A percentile compares a stretch with the other conserved stretches of the same genome.
Evolutionary conservation across 768 basidiomycete species (phyloP).

Genomic region (Lactarius hengduanensis): DNA sequence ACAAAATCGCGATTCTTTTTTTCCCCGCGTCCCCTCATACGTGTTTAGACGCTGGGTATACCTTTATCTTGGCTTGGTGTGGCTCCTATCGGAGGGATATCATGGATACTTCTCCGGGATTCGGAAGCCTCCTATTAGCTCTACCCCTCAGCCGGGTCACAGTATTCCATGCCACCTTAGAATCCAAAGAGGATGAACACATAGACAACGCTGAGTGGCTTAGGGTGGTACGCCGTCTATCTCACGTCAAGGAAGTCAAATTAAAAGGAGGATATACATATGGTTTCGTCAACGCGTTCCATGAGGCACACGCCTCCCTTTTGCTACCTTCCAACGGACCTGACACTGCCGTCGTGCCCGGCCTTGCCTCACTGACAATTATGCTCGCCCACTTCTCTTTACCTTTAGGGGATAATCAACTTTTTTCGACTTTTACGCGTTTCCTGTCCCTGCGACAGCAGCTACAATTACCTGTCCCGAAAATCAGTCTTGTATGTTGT

Average conservation of each 20-base stretch:
- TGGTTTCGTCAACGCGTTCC: constrained; percentile 10
- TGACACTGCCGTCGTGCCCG: constrained; percentile 1
- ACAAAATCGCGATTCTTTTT: background rate
- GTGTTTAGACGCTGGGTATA: background rate
- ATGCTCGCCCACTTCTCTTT: constrained; percentile 19
- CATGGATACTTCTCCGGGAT: constrained; percentile 5
- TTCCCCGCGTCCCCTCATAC: background rate
- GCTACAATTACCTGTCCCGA: background rate
- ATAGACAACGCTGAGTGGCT: constrained; percentile 9
- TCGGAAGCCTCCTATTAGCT: constrained; percentile 12
- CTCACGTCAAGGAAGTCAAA: constrained; percentile 2
- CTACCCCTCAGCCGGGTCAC: constrained; percentile 5
- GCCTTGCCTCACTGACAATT: constrained; percentile 6
- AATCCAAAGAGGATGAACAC: background rate
- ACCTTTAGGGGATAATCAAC: constrained; percentile 17
- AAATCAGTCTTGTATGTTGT: constrained; percentile 8
- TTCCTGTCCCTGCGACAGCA: constrained; percentile 10
- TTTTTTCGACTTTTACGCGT: constrained; percentile 16
- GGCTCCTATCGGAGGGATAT: background rate
- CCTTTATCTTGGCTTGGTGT: background rate
- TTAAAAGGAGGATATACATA: constrained; percentile 13
- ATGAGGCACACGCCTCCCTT: background rate
- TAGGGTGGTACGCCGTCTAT: constrained; percentile 12
- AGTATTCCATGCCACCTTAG: background rate
- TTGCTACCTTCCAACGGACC: no score